These are phyloP conservation scores for Penicillium subrubescens DNA, from an alignment of 495 filamentous ascomycete species.

Conservation along the genomic window DNA sequence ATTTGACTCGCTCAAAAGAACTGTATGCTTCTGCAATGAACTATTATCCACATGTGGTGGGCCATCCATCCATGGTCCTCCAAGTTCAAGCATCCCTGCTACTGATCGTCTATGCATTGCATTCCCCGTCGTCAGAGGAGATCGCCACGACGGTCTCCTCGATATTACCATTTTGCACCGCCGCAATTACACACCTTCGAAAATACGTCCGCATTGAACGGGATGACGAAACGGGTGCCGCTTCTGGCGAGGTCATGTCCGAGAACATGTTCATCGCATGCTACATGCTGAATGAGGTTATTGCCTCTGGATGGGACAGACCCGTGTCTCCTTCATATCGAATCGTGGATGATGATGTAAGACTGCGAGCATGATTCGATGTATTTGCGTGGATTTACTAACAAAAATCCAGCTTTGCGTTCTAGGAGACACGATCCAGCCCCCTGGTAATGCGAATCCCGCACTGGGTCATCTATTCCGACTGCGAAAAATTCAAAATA, in stretches of 20 bases:
- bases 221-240: slow-evolving; percentile 11
- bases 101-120: slow-evolving; percentile 37
- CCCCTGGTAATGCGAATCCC: slow-evolving; percentile 23
- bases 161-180: slow-evolving; percentile 36
- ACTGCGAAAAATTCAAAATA: slow-evolving; percentile 36
- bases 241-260: slow-evolving; percentile 21
- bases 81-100: slow-evolving; percentile 39
- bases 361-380: not conserved
- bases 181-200: slow-evolving; percentile 33
- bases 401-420: slow-evolving; percentile 25
- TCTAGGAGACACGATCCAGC: slow-evolving; percentile 31
- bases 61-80: slow-evolving; percentile 30
- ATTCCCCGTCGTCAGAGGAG: slow-evolving; percentile 38
- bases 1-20: slow-evolving; percentile 28
- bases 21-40: slow-evolving; percentile 33
- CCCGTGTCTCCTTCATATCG: slow-evolving; percentile 32
- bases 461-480: slow-evolving; percentile 33
- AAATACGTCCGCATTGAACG: slow-evolving; percentile 20
- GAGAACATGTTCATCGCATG: slow-evolving; percentile 40
- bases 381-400: not conserved
- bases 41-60: slow-evolving; percentile 34
- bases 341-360: slow-evolving; percentile 37
- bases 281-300: slow-evolving; percentile 40
- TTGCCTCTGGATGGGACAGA: slow-evolving; percentile 37
- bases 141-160: slow-evolving; percentile 34